Evolutionary conservation across 495 filamentous ascomycete species (phyloP).

Genomic region (Aspergillus cavernicola): DNA sequence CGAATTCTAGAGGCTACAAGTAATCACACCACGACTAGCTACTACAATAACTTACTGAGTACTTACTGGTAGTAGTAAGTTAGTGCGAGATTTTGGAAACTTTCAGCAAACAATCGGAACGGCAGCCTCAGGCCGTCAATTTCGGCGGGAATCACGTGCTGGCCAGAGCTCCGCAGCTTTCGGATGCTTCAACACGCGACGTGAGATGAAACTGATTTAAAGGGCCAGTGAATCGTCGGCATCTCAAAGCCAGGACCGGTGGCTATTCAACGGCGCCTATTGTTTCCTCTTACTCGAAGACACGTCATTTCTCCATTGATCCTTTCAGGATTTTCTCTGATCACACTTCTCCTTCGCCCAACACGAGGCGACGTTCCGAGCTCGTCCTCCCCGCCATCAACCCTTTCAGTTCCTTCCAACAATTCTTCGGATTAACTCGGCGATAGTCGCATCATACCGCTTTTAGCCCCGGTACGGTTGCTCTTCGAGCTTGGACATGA

Average conservation of each 20-base stretch:
- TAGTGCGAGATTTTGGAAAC: no score
- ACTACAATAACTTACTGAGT: no score
- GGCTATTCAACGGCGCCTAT: not conserved
- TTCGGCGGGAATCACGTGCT: conserved; percentile 21
- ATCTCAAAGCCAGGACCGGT: not conserved
- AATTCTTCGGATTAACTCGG: no score
- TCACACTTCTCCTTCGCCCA: not conserved
- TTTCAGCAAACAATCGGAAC: no score
- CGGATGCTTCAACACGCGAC: conserved; percentile 18
- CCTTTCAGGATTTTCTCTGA: not conserved
- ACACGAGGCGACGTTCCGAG: not conserved
- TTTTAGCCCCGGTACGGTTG: conserved; percentile 5
- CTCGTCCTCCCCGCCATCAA: not conserved
- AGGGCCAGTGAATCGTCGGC: not conserved
- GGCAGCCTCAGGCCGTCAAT: not conserved
- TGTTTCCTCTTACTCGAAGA: not conserved
- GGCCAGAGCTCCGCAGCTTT: conserved; percentile 25
- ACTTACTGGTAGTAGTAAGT: no score
- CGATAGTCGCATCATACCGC: no score
- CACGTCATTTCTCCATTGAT: not conserved
- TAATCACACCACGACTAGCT: no score
- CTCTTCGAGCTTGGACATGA: conserved; percentile 36
- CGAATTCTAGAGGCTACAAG: no score
- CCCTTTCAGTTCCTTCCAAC: no score
- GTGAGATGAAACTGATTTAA: conserved; percentile 10